Evolutionary conservation across 371 early-diverging fungal genomes (phyloP).

Genomic region (Smittium culicis): DNA sequence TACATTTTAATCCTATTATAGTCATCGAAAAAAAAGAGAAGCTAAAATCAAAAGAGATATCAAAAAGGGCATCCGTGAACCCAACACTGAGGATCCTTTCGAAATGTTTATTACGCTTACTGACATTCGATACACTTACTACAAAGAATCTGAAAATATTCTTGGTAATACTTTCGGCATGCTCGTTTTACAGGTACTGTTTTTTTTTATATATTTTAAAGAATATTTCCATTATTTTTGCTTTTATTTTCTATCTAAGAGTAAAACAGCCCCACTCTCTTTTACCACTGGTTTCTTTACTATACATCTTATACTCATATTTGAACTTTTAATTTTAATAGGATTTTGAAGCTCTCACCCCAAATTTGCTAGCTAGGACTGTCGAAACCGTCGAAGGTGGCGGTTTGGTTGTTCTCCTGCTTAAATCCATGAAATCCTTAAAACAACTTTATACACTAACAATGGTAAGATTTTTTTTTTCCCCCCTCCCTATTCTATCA

Average conservation of each 20-base stretch:
- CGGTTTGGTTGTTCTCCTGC: slow-evolving; percentile 86
- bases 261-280: too few relatives aligned
- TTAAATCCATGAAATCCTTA: slow-evolving; percentile 85
- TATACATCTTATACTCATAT: too few relatives aligned
- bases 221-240: too few relatives aligned
- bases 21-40: slow-evolving; percentile 92
- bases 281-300: too few relatives aligned
- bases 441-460: slow-evolving; percentile 95
- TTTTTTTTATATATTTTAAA: neutral
- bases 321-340: neutral
- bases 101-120: slow-evolving; percentile 91
- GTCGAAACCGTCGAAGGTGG: slow-evolving; percentile 99
- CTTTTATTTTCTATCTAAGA: too few relatives aligned
- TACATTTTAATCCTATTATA: too few relatives aligned
- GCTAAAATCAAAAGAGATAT: slow-evolving; percentile 81
- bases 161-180: slow-evolving; percentile 98
- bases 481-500: neutral
- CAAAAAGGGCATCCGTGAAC: slow-evolving; percentile 74
- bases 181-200: slow-evolving; percentile 72
- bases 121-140: slow-evolving; percentile 92
- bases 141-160: slow-evolving; percentile 97
- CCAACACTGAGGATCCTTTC: slow-evolving; percentile 88
- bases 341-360: slow-evolving; percentile 98
- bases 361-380: slow-evolving; percentile 92
- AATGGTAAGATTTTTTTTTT: slow-evolving; percentile 38